Evolutionary conservation across 768 basidiomycete species (phyloP).

Genomic region (Leccinellum luteum): DNA sequence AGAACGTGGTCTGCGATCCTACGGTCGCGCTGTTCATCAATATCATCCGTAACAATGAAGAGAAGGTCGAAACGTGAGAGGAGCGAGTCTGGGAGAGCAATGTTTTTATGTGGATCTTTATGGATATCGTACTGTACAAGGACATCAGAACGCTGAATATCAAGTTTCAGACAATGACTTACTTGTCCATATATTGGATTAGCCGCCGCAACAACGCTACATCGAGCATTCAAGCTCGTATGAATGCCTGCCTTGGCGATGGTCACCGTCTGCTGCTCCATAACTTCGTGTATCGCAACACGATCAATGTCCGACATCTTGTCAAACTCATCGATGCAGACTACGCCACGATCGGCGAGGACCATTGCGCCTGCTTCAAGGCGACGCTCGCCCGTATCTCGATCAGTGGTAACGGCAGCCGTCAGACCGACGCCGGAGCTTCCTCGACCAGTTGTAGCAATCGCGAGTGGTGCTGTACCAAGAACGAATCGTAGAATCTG

Average conservation of each 20-base stretch:
- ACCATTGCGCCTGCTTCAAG: constrained; percentile 99
- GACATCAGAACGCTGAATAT: constrained; percentile 8
- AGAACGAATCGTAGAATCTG: constrained; percentile 96
- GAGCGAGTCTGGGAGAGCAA: constrained; percentile 95
- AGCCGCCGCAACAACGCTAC: constrained; percentile 96
- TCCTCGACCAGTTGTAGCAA: constrained; percentile 96
- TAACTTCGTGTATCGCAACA: constrained; percentile 99
- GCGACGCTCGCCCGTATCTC: constrained; percentile 94
- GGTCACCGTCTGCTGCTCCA: constrained; percentile 99
- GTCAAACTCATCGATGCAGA: constrained; percentile 99
- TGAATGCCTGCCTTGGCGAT: constrained; percentile 99
- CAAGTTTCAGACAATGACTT: constrained; percentile 19
- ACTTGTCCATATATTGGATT: constrained; percentile 99
- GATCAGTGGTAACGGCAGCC: constrained; percentile 97
- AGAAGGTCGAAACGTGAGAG: constrained; percentile 98
- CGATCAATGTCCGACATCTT: constrained; percentile 99
- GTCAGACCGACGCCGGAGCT: constrained; percentile 99
- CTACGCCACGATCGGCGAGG: constrained; percentile 95
- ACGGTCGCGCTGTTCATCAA: constrained; percentile 91
- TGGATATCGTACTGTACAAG: constrained; percentile 90
- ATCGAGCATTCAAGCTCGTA: constrained; percentile 95
- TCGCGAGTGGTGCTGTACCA: constrained; percentile 93
- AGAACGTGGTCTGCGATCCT: constrained; percentile 97
- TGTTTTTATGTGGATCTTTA: constrained; percentile 99
- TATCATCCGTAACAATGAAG: constrained; percentile 98